phyloP scores from a whole-genome alignment of 1,284 basidiomycete species.

The Ceratobasidium sp. region DNA sequence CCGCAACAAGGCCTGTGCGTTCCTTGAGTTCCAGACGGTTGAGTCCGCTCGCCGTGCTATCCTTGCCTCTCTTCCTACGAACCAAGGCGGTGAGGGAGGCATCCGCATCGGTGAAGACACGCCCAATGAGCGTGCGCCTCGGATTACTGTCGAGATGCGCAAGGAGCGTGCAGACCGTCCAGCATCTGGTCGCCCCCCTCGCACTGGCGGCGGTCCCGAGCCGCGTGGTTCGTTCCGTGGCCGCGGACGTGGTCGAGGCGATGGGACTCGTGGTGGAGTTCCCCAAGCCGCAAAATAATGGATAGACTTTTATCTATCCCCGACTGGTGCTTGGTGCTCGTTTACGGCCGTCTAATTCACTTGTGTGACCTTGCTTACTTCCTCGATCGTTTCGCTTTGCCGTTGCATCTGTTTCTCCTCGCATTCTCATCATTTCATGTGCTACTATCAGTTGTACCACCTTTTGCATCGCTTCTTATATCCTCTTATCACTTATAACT shows the following conservation, averaged over 20 bases:
- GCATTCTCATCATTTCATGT: constrained; percentile 37
- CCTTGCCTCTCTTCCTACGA: constrained; percentile 65
- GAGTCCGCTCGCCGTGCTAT: constrained; percentile 89
- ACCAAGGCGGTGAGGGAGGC: constrained; percentile 85
- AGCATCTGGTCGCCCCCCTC: constrained; percentile 45
- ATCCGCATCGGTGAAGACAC: constrained; percentile 67
- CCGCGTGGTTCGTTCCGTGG: constrained; percentile 42
- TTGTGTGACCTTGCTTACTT: not conserved
- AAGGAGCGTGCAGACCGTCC: constrained; percentile 86
- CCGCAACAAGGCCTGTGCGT: constrained; percentile 88
- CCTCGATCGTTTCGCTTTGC: constrained; percentile 30
- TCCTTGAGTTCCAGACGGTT: constrained; percentile 85
- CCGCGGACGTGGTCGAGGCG: constrained; percentile 41
- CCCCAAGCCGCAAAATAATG: constrained; percentile 23
- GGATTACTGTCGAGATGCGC: constrained; percentile 84
- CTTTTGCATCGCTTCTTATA: constrained; percentile 22
- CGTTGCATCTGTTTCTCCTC: constrained; percentile 33
- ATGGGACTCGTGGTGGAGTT: constrained; percentile 37
- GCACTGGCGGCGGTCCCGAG: constrained; percentile 48
- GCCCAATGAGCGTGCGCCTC: constrained; percentile 58
- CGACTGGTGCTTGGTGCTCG: constrained; percentile 17
- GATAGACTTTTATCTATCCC: not conserved
- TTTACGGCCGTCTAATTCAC: constrained; percentile 33
- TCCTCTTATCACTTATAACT: constrained; percentile 16
- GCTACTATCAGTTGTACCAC: constrained; percentile 36